phyloP scores from a whole-genome alignment of 2,329 filamentous ascomycete species.

The Ophiostoma sp. region DNA sequence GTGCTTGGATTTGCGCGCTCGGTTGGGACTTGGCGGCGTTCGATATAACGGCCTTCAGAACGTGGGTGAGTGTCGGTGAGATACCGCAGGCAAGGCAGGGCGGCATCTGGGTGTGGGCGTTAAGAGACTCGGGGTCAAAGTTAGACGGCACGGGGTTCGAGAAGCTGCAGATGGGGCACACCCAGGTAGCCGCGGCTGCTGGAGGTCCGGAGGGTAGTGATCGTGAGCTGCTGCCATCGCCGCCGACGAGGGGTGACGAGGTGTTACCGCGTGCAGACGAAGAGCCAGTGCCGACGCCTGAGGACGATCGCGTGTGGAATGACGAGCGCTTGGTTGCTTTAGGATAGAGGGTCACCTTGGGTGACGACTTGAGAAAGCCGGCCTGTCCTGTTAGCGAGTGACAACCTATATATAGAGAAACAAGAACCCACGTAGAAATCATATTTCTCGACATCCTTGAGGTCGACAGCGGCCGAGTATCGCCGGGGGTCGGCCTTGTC shows the following conservation, averaged over 20 bases:
- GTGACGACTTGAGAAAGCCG: slow-evolving; percentile 88
- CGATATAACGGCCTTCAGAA: slow-evolving; percentile 80
- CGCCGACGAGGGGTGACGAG: slow-evolving; percentile 43
- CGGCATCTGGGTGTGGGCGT: slow-evolving; percentile 69
- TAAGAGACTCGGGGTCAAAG: slow-evolving; percentile 80
- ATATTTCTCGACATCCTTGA: slow-evolving; percentile 84
- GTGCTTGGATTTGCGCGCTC: slow-evolving; percentile 24
- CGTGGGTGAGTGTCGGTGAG: slow-evolving; percentile 73
- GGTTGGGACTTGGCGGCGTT: slow-evolving; percentile 56
- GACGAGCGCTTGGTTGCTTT: slow-evolving; percentile 49
- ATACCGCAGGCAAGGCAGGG: slow-evolving; percentile 92
- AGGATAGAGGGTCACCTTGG: slow-evolving; percentile 84
- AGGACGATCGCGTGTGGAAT: slow-evolving; percentile 43
- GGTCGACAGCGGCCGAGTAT: slow-evolving; percentile 75
- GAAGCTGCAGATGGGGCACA: slow-evolving; percentile 93
- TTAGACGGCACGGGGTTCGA: slow-evolving; percentile 90
- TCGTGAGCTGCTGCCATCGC: slow-evolving; percentile 39
- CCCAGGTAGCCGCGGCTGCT: slow-evolving; percentile 67
- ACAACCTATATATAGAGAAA: not conserved
- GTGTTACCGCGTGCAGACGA: slow-evolving; percentile 43
- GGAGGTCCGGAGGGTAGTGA: slow-evolving; percentile 44
- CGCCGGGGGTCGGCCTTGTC: slow-evolving; percentile 80
- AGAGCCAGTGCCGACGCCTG: slow-evolving; percentile 43
- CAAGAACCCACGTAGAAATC: slow-evolving; percentile 71
- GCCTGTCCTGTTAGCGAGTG: slow-evolving; percentile 57